These are phyloP conservation scores for Phaeolepiota aurea DNA, from an alignment of 768 basidiomycete genomes.

Conservation along the genomic window DNA sequence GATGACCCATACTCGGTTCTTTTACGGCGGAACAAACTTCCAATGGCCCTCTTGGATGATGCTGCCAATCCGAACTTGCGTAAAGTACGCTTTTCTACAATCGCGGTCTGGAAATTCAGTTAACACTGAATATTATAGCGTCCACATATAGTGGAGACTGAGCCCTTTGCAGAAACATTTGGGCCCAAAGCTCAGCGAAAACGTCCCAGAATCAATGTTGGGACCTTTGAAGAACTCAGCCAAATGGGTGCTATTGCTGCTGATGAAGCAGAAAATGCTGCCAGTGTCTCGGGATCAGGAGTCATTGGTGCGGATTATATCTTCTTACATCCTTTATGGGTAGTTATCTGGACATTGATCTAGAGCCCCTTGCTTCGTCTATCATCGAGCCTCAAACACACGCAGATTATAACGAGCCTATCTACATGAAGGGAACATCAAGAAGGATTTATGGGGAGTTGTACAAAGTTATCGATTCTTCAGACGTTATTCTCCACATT, in stretches of 20 bases:
- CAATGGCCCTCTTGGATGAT: slow-evolving; percentile 93
- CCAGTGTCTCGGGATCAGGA: slow-evolving; percentile 25
- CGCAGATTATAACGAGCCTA: slow-evolving; percentile 80
- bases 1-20: slow-evolving; percentile 96
- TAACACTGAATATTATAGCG: slow-evolving; percentile 42
- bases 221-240: slow-evolving; percentile 86
- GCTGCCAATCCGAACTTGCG: slow-evolving; percentile 70
- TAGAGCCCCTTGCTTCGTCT: slow-evolving; percentile 42
- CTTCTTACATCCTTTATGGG: no score
- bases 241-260: slow-evolving; percentile 49
- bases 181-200: slow-evolving; percentile 95
- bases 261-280: slow-evolving; percentile 42
- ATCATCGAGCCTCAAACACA: slow-evolving; percentile 52
- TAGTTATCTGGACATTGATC: neutral
- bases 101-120: slow-evolving; percentile 1
- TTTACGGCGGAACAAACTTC: slow-evolving; percentile 88
- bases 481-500: slow-evolving; percentile 92
- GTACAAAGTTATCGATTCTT: slow-evolving; percentile 99
- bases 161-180: slow-evolving; percentile 91
- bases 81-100: slow-evolving; percentile 42
- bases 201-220: slow-evolving; percentile 76
- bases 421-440: slow-evolving; percentile 93
- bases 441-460: slow-evolving; percentile 95
- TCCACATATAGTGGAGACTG: slow-evolving; percentile 91
- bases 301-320: slow-evolving; percentile 32